Conservation (phyloP, 371 early-diverging fungal species). For the Batkoa obscura region DNA sequence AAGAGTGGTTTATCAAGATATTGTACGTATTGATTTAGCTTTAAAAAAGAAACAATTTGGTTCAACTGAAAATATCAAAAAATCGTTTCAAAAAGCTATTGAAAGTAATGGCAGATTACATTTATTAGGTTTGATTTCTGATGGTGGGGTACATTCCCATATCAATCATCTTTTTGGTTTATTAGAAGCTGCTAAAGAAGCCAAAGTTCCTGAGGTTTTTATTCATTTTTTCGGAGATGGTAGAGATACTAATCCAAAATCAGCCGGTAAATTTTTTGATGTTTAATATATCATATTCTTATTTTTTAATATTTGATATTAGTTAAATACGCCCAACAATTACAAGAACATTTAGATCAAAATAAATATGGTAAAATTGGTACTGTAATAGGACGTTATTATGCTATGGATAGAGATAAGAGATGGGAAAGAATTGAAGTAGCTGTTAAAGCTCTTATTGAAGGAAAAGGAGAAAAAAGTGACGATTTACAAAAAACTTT, state of each 20-base stretch:
- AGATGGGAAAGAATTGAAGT: conserved; percentile 94
- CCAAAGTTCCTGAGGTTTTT: conserved; percentile 67
- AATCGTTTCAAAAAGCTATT: conserved; percentile 71
- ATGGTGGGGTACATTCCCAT: conserved; percentile 99
- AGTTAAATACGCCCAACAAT: conserved; percentile 45
- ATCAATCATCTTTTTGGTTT: conserved; percentile 80
- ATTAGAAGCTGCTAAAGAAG: conserved; percentile 64
- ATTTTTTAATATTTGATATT: background rate
- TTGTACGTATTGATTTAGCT: conserved; percentile 88
- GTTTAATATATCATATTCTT: background rate
- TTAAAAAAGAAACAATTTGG: conserved; percentile 66
- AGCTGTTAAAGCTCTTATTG: conserved; percentile 77
- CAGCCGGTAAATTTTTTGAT: conserved; percentile 19
- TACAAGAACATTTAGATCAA: conserved; percentile 38
- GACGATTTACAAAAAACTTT: conserved; percentile 46
- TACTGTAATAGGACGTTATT: conserved; percentile 94
- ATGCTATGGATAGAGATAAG: conserved; percentile 99
- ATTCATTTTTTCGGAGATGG: conserved; percentile 99
- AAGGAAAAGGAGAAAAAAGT: conserved; percentile 62
- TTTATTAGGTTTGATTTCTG: conserved; percentile 93
- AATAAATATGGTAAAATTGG: conserved; percentile 69
- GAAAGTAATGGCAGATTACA: conserved; percentile 76
- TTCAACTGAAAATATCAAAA: conserved; percentile 48
- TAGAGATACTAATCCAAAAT: conserved; percentile 92
- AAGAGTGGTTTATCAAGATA: conserved; percentile 96